Evolutionary conservation across 148 eudicot species (phyloP).

Genomic region (Amaranthus hypochondriacus): DNA sequence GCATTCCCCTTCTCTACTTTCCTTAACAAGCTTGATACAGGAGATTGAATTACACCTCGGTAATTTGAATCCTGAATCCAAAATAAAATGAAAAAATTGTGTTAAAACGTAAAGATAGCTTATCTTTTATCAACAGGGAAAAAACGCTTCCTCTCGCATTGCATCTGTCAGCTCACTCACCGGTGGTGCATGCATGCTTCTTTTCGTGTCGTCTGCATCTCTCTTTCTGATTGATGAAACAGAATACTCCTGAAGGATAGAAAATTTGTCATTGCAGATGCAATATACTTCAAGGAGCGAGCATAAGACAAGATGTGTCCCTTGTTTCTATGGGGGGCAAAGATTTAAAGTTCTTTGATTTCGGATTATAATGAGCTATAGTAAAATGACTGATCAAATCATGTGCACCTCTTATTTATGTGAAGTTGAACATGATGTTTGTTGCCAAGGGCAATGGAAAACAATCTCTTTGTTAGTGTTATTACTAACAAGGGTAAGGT

Average conservation of each 20-base stretch:
- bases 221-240: slow-evolving; percentile 44
- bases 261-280: slow-evolving; percentile 1
- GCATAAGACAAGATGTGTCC: background rate
- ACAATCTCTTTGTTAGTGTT: too few species aligned
- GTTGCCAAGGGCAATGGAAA: too few species aligned
- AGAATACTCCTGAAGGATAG: slow-evolving; percentile 48
- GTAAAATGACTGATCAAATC: too few species aligned
- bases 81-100: slow-evolving; percentile 10
- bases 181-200: slow-evolving; percentile 31
- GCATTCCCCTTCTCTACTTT: slow-evolving; percentile 63
- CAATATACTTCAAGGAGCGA: background rate
- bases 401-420: too few species aligned
- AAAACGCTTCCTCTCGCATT: slow-evolving; percentile 4
- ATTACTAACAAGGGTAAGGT: too few species aligned
- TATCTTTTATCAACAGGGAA: background rate
- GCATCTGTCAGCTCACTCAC: slow-evolving; percentile 35
- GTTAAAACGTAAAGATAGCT: background rate
- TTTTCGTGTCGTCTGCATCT: slow-evolving; percentile 36
- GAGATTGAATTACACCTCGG: slow-evolving; percentile 46
- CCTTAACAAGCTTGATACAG: slow-evolving; percentile 65
- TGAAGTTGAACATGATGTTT: too few species aligned
- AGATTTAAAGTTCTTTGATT: too few species aligned
- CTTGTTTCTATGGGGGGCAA: background rate
- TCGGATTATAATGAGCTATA: too few species aligned
- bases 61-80: slow-evolving; percentile 47